phyloP scores from a whole-genome alignment of 371 early-diverging fungal genomes.

The Lichtheimia ornata region DNA sequence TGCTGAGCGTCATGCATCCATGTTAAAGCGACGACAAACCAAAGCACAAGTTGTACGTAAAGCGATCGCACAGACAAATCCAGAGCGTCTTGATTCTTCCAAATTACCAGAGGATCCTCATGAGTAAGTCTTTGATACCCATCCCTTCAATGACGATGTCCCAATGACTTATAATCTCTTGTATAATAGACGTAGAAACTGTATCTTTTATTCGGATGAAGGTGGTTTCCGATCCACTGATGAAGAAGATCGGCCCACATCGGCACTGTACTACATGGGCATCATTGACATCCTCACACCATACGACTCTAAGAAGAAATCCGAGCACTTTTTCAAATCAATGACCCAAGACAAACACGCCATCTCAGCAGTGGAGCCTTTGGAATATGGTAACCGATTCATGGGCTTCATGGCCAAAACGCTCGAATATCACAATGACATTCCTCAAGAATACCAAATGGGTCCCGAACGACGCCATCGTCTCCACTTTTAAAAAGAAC shows the following conservation, averaged over 20 bases:
- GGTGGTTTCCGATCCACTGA: constrained; percentile 91
- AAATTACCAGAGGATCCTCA: constrained; percentile 54
- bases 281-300: constrained; percentile 98
- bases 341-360: constrained; percentile 73
- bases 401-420: constrained; percentile 80
- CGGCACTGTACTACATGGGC: constrained; percentile 89
- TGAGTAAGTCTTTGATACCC: constrained; percentile 31
- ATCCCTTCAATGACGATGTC: not conserved
- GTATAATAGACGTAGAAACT: constrained; percentile 58
- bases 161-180: constrained; percentile 8
- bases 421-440: constrained; percentile 46
- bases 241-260: constrained; percentile 62
- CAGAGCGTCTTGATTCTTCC: constrained; percentile 62
- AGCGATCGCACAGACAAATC: constrained; percentile 74
- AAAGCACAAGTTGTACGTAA: constrained; percentile 72
- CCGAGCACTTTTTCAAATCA: constrained; percentile 89
- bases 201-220: constrained; percentile 87
- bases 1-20: constrained; percentile 39
- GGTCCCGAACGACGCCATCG: not conserved
- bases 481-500: too few relatives aligned
- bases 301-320: constrained; percentile 86
- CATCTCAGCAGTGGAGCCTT: constrained; percentile 94
- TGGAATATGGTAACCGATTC: constrained; percentile 86
- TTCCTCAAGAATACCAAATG: constrained; percentile 40
- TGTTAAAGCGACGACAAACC: constrained; percentile 58